These are phyloP conservation scores for Hondaea fermentalgiana DNA, from an alignment of 108 stramenopile genomes.

Conservation along the genomic window DNA sequence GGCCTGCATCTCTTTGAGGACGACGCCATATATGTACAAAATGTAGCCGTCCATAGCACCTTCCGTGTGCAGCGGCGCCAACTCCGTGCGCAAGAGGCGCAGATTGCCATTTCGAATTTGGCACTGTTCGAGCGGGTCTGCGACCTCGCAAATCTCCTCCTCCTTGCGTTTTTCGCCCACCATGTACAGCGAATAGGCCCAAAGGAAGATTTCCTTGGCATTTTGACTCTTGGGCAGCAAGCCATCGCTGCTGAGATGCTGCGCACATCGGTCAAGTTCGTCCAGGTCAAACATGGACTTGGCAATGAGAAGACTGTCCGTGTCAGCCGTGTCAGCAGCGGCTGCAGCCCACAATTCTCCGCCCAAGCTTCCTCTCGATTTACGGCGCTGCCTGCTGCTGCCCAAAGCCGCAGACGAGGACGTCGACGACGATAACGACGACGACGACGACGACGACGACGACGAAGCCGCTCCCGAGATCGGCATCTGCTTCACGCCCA, in stretches of 20 bases:
- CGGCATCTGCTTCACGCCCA: no score
- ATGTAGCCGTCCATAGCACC: constrained; percentile 73
- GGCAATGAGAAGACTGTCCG: constrained; percentile 3
- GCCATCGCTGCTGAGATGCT: background rate
- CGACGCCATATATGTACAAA: constrained; percentile 74
- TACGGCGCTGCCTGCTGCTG: background rate
- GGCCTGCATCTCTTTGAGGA: constrained; percentile 42
- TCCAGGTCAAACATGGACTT: background rate
- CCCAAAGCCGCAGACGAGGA: background rate
- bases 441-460: no score
- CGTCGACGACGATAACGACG: no score
- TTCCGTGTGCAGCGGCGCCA: constrained; percentile 31
- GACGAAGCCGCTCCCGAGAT: no score
- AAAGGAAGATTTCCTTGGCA: constrained; percentile 46
- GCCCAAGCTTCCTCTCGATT: background rate
- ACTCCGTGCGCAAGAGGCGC: constrained; percentile 60
- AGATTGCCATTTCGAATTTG: constrained; percentile 48
- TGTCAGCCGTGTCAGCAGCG: background rate
- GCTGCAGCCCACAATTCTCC: background rate
- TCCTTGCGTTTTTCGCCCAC: constrained; percentile 83
- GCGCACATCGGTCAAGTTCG: constrained; percentile 15
- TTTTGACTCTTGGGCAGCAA: background rate
- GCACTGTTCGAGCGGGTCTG: constrained; percentile 25
- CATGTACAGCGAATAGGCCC: constrained; percentile 78
- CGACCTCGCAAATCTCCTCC: constrained; percentile 61